Conservation (phyloP, 2,329 filamentous ascomycete genomes). For the Raffaelea ambrosiae region DNA sequence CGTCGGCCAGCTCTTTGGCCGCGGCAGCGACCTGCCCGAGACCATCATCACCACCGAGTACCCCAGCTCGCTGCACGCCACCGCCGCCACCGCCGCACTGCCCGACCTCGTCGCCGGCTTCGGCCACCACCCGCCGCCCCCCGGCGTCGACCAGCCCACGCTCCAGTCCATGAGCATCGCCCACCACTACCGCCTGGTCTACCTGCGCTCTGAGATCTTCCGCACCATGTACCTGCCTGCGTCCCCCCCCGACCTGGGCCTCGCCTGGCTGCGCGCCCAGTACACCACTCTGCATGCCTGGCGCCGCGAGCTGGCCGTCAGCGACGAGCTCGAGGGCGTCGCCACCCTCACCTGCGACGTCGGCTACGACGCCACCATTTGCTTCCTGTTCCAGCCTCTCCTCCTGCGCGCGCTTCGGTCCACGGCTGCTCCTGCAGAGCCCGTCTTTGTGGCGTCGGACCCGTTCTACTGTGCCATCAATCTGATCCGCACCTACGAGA, state of each 20-base stretch:
- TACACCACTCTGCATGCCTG: constrained; percentile 10
- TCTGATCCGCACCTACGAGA: constrained; percentile 20
- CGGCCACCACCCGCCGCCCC: neutral
- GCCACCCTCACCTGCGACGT: constrained; percentile 22
- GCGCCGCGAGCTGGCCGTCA: constrained; percentile 10
- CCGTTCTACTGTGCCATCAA: constrained; percentile 20
- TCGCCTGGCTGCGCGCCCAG: constrained; percentile 9
- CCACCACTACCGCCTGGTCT: constrained; percentile 26
- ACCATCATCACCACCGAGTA: constrained; percentile 26
- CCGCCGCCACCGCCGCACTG: neutral
- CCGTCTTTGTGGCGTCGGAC: constrained; percentile 16
- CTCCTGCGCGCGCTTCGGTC: constrained; percentile 10
- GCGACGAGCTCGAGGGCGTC: constrained; percentile 12
- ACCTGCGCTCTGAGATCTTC: constrained; percentile 26
- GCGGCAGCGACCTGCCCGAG: constrained; percentile 25
- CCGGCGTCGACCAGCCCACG: constrained; percentile 8
- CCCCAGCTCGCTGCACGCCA: constrained; percentile 11
- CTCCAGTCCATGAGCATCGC: constrained; percentile 18
- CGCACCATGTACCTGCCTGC: constrained; percentile 14
- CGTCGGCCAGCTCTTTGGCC: constrained; percentile 26
- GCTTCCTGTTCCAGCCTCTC: constrained; percentile 23
- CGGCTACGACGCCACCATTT: constrained; percentile 21
- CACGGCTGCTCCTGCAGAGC: neutral
- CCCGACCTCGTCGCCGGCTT: neutral
- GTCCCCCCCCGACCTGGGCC: neutral